Conservation (phyloP, 257 asterid species). For the Jaltomata sinuosa region DNA sequence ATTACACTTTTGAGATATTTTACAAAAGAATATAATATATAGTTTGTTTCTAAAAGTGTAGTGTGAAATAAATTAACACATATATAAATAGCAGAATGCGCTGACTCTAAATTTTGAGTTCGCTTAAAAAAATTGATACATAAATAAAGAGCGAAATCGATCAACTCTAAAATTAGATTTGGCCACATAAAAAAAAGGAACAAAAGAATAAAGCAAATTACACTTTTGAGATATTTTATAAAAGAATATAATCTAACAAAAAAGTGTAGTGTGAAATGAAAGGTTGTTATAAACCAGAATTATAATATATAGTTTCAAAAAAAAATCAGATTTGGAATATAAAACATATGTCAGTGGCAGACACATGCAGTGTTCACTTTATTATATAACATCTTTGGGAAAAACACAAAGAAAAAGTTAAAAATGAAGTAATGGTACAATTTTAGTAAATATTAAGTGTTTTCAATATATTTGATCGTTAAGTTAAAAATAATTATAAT, state of each 20-base stretch:
- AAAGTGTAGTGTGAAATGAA: neutral
- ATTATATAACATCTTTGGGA: neutral
- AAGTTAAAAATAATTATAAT: neutral
- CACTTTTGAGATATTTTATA: neutral
- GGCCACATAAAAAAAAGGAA: neutral
- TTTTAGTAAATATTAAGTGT: neutral
- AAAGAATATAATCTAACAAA: neutral
- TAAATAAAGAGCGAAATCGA: neutral
- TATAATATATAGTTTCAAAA: neutral
- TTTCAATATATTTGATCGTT: neutral
- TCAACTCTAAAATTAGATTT: neutral
- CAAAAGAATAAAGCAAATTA: neutral
- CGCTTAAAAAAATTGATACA: too few relatives aligned
- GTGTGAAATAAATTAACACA: neutral
- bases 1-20: neutral
- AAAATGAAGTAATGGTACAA: neutral
- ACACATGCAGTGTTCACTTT: neutral
- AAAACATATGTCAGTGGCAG: neutral
- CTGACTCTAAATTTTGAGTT: neutral
- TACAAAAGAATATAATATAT: neutral
- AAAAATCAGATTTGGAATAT: neutral
- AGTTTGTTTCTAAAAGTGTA: too few relatives aligned
- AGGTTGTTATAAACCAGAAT: neutral
- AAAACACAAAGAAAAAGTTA: neutral
- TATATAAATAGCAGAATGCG: neutral